Conservation (phyloP, 805 yeast species). For the Clavispora vitiphila region DNA sequence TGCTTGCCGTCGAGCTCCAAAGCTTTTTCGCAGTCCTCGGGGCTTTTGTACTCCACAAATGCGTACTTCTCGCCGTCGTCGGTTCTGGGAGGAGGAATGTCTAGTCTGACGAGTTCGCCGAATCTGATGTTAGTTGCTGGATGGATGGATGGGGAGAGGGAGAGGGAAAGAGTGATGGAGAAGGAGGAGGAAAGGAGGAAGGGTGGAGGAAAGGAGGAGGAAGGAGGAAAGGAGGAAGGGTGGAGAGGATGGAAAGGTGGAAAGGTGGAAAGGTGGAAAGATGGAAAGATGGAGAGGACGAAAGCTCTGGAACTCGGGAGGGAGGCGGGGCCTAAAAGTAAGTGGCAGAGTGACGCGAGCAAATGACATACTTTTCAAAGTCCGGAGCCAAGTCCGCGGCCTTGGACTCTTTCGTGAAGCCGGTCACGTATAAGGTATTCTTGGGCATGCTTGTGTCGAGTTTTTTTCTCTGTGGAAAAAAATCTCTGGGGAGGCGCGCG, state of each 20-base stretch:
- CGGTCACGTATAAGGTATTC: slow-evolving; percentile 52
- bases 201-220: slow-evolving; percentile 1
- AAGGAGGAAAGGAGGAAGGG: slow-evolving; percentile 1
- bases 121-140: slow-evolving; percentile 29
- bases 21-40: slow-evolving; percentile 52
- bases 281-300: slow-evolving; percentile 4
- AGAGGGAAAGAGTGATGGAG: too few species aligned
- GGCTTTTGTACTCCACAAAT: slow-evolving; percentile 53
- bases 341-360: background rate
- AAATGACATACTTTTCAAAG: slow-evolving; percentile 52
- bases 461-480: background rate
- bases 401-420: slow-evolving; percentile 48
- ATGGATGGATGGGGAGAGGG: background rate
- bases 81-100: slow-evolving; percentile 58
- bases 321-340: slow-evolving; percentile 4
- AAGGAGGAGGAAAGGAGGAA: background rate
- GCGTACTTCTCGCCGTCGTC: slow-evolving; percentile 59
- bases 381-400: slow-evolving; percentile 57
- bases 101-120: slow-evolving; percentile 55
- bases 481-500: background rate
- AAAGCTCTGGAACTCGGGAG: slow-evolving; percentile 3
- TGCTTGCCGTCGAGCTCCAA: slow-evolving; percentile 43
- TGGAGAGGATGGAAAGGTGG: slow-evolving; percentile 2
- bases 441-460: slow-evolving; percentile 28
- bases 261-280: slow-evolving; percentile 2